phyloP scores from a whole-genome alignment of 2,329 filamentous ascomycete species.

The Claviceps monticola region DNA sequence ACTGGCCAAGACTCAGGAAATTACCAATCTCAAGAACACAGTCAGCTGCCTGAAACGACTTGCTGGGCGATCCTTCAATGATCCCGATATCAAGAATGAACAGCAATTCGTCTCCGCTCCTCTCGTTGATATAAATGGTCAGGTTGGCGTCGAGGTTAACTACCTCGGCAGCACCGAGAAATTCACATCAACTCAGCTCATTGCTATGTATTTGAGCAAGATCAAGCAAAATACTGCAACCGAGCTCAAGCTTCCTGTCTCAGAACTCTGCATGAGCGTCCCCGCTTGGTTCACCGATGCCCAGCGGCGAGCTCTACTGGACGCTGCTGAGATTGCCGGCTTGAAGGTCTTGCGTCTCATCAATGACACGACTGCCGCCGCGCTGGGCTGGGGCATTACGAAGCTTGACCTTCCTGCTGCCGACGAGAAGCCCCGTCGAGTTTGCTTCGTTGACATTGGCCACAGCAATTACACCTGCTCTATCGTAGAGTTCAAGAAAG shows the following conservation, averaged over 20 bases:
- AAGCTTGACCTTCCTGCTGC: constrained; percentile 81
- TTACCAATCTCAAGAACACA: constrained; percentile 99
- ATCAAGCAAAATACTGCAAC: constrained; percentile 75
- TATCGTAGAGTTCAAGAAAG: constrained; percentile 93
- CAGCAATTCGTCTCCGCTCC: constrained; percentile 78
- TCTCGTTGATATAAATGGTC: constrained; percentile 80
- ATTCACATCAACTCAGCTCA: constrained; percentile 87
- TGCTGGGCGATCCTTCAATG: constrained; percentile 70
- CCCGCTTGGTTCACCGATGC: constrained; percentile 95
- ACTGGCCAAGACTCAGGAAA: constrained; percentile 94
- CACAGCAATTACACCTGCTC: constrained; percentile 93
- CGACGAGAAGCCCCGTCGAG: constrained; percentile 84
- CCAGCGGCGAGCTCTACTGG: constrained; percentile 78
- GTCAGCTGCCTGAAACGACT: constrained; percentile 86
- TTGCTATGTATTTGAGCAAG: constrained; percentile 92
- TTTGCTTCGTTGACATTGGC: constrained; percentile 87
- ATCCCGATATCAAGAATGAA: constrained; percentile 88
- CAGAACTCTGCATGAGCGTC: constrained; percentile 85
- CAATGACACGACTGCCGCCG: constrained; percentile 95
- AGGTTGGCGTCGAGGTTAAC: constrained; percentile 85
- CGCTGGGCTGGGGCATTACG: constrained; percentile 93
- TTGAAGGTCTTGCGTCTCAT: constrained; percentile 87
- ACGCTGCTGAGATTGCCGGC: constrained; percentile 85
- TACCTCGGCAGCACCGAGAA: constrained; percentile 91
- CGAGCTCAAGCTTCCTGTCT: constrained; percentile 83